Conservation (phyloP, 805 yeast species). For the Torulaspora delbrueckii region DNA sequence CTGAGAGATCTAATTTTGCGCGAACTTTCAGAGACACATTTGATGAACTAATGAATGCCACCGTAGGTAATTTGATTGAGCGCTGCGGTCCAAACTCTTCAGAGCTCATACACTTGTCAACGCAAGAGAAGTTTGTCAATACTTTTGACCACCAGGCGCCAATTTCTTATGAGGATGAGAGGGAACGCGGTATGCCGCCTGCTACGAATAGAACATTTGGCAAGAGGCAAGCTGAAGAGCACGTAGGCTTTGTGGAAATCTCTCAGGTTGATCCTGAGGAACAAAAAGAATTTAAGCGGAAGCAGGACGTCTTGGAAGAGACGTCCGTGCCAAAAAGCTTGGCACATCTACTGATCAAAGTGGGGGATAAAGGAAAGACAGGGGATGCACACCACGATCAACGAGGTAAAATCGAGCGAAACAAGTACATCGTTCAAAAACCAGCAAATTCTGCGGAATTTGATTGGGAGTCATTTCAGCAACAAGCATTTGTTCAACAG, state of each 20-base stretch:
- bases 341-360: constrained; percentile 44
- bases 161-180: background rate
- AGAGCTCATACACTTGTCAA: constrained; percentile 42
- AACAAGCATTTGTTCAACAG: constrained; percentile 34
- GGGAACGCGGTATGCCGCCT: constrained; percentile 52
- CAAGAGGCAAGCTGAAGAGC: constrained; percentile 29
- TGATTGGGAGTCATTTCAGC: constrained; percentile 34
- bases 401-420: constrained; percentile 2
- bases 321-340: constrained; percentile 51
- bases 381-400: constrained; percentile 6
- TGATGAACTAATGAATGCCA: constrained; percentile 61
- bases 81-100: constrained; percentile 61
- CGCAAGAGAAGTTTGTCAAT: constrained; percentile 1
- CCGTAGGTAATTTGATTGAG: constrained; percentile 56
- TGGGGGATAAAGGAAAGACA: constrained; percentile 23
- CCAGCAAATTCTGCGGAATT: constrained; percentile 28
- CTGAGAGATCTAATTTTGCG: constrained; percentile 60
- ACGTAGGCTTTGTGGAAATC: constrained; percentile 38
- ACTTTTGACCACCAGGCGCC: constrained; percentile 2
- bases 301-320: constrained; percentile 48
- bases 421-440: constrained; percentile 31
- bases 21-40: constrained; percentile 60
- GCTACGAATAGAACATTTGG: constrained; percentile 47
- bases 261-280: constrained; percentile 39
- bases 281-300: constrained; percentile 45